These are phyloP conservation scores for Plasmodium vivax DNA, from an alignment of 169 alveolate genomes.

Conservation along the genomic window DNA sequence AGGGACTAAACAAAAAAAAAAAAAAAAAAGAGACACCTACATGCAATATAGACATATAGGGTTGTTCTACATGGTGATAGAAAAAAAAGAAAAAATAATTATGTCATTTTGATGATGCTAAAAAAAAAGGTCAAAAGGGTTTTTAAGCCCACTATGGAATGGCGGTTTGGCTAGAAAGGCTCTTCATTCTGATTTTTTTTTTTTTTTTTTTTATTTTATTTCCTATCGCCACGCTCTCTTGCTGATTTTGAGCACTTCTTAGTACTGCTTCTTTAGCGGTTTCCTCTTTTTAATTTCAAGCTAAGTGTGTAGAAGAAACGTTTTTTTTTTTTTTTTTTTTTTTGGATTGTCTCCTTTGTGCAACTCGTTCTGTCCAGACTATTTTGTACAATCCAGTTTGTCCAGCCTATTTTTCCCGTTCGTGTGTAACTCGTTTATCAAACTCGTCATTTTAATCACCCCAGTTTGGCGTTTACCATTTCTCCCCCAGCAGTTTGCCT, in stretches of 20 bases:
- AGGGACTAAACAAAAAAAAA: background rate
- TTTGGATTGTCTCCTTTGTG: background rate
- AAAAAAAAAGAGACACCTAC: background rate
- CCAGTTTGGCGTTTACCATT: background rate
- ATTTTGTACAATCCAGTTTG: background rate
- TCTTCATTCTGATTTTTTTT: background rate
- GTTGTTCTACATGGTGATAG: background rate
- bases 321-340: background rate
- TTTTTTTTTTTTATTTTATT: background rate
- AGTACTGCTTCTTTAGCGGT: background rate
- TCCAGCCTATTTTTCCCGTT: background rate
- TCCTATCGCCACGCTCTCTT: background rate
- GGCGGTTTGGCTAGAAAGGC: background rate
- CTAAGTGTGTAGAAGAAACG: background rate
- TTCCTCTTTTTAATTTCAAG: background rate
- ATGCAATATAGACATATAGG: background rate
- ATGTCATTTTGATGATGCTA: background rate
- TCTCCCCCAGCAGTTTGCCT: background rate
- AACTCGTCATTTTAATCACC: background rate
- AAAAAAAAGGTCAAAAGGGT: background rate
- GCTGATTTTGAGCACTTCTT: background rate
- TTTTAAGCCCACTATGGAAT: background rate
- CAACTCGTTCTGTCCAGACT: background rate
- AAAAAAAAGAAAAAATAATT: background rate
- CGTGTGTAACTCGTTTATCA: background rate